phyloP scores from a whole-genome alignment of 768 basidiomycete species.

The Amanita inopinata region DNA sequence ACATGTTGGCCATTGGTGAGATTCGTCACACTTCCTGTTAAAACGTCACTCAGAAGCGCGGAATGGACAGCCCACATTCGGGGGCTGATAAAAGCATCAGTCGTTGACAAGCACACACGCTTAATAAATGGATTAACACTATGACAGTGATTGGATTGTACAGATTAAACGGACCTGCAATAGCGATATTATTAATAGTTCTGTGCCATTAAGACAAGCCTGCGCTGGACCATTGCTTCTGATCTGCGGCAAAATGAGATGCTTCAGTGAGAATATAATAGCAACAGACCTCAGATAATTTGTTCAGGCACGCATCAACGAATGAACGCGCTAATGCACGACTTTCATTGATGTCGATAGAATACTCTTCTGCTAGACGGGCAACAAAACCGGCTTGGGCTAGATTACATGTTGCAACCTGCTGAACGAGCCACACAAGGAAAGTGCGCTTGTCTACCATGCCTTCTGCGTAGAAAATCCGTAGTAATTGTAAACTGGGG shows the following conservation, averaged over 20 bases:
- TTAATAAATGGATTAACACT: constrained; percentile 18
- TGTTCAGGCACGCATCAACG: constrained; percentile 58
- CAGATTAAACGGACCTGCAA: constrained; percentile 42
- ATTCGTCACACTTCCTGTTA: constrained; percentile 32
- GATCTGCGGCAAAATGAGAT: constrained; percentile 32
- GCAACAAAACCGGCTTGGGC: constrained; percentile 74
- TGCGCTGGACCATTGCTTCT: constrained; percentile 36
- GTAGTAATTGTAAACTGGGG: constrained; percentile 55
- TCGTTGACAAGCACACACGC: constrained; percentile 61
- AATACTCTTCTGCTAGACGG: constrained; percentile 71
- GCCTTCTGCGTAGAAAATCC: constrained; percentile 72
- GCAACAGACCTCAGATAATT: constrained; percentile 49
- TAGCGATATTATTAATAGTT: constrained; percentile 41
- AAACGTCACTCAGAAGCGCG: constrained; percentile 32
- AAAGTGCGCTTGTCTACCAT: constrained; percentile 73
- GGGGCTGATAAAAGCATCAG: constrained; percentile 70
- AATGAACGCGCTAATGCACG: constrained; percentile 65
- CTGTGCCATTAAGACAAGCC: constrained; percentile 45
- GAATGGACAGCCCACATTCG: constrained; percentile 53
- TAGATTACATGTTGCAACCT: constrained; percentile 68
- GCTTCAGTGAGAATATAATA: not conserved
- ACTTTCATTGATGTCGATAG: constrained; percentile 55
- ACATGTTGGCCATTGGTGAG: constrained; percentile 22
- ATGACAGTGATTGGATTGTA: not conserved
- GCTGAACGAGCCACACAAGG: constrained; percentile 70